Percentiles rank a stretch among this genome's conserved stretches.
These are phyloP conservation scores for Lipomyces yamanashiensis DNA, from an alignment of 805 yeast genomes.

Conservation along the genomic window DNA sequence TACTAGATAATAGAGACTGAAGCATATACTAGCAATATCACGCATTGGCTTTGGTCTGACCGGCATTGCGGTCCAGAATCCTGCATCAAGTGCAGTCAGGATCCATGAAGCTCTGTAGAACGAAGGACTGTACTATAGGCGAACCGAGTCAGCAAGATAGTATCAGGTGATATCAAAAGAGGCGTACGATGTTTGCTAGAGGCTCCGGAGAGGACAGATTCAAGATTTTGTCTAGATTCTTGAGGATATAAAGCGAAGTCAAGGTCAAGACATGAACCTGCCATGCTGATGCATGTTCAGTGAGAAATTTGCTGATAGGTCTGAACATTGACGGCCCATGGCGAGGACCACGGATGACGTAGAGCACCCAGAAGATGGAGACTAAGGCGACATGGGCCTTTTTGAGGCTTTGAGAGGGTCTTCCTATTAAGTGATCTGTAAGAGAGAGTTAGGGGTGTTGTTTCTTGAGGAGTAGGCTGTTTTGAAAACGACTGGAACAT, in stretches of 20 bases:
- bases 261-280: slow-evolving; percentile 41
- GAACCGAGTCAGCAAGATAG: neutral
- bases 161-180: neutral
- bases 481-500: no score
- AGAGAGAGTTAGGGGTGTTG: neutral
- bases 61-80: slow-evolving; percentile 45
- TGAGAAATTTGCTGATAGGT: slow-evolving; percentile 32
- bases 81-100: slow-evolving; percentile 43
- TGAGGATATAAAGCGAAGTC: slow-evolving; percentile 41
- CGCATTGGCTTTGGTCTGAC: slow-evolving; percentile 36
- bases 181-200: slow-evolving; percentile 33
- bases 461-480: no score
- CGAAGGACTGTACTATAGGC: slow-evolving; percentile 35
- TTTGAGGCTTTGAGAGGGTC: slow-evolving; percentile 41
- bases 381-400: slow-evolving; percentile 40
- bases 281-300: slow-evolving; percentile 41
- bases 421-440: slow-evolving; percentile 40
- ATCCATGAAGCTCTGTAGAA: slow-evolving; percentile 43
- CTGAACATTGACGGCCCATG: slow-evolving; percentile 40
- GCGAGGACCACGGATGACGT: slow-evolving; percentile 39
- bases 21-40: slow-evolving; percentile 39
- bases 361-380: slow-evolving; percentile 38
- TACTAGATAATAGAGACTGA: slow-evolving; percentile 40
- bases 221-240: slow-evolving; percentile 41
- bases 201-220: slow-evolving; percentile 42